Evolutionary conservation across 345 rosid species (phyloP).

Genomic region (Ceriops decandra): DNA sequence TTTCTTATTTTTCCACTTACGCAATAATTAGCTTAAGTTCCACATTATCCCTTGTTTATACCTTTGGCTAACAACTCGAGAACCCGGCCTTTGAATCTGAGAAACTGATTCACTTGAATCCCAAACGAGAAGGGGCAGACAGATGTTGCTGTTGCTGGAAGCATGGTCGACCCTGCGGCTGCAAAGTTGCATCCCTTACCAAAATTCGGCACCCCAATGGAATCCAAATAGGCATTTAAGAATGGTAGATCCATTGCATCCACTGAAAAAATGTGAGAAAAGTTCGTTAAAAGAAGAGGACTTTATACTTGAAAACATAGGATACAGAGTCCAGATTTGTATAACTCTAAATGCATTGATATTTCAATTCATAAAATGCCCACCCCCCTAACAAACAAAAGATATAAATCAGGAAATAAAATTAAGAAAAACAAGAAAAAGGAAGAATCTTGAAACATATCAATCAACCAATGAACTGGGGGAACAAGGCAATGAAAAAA

Average conservation of each 20-base stretch:
- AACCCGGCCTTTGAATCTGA: slow-evolving; percentile 66
- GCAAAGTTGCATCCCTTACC: slow-evolving; percentile 87
- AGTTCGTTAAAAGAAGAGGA: neutral
- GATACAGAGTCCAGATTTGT: slow-evolving; percentile 2
- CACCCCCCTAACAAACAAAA: neutral
- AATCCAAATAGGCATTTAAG: slow-evolving; percentile 80
- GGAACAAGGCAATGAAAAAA: neutral
- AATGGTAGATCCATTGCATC: slow-evolving; percentile 92
- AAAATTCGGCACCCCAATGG: slow-evolving; percentile 76
- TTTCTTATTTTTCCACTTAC: no score
- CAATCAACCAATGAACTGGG: neutral
- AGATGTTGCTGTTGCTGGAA: slow-evolving; percentile 64
- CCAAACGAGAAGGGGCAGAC: slow-evolving; percentile 79
- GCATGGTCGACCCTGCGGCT: slow-evolving; percentile 77
- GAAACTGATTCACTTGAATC: slow-evolving; percentile 76
- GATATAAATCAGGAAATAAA: neutral
- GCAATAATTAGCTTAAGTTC: neutral
- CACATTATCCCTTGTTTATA: slow-evolving; percentile 5
- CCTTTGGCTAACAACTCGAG: slow-evolving; percentile 60
- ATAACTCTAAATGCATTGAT: neutral
- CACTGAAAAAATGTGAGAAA: slow-evolving; percentile 40
- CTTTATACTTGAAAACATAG: slow-evolving; percentile 12
- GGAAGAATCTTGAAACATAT: neutral
- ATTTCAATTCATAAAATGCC: neutral
- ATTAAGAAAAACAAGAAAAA: neutral